Conservation (phyloP, 1,284 basidiomycete genomes). For the Clitocybe nebularis region DNA sequence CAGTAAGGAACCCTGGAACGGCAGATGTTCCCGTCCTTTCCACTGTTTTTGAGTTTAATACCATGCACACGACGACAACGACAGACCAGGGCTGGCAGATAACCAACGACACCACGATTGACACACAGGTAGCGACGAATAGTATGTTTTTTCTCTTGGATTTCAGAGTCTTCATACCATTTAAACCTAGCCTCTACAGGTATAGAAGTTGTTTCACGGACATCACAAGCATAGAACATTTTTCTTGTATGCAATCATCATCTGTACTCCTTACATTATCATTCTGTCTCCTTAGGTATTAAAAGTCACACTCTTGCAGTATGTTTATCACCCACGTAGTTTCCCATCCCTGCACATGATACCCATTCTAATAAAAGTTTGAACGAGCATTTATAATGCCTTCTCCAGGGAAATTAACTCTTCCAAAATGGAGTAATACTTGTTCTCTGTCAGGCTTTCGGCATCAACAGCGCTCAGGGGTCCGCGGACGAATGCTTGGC, state of each 20-base stretch:
- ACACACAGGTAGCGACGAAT: neutral
- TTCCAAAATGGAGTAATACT: conserved; percentile 35
- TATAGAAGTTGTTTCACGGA: conserved; percentile 1
- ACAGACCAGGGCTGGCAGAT: neutral
- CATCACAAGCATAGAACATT: neutral
- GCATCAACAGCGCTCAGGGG: conserved; percentile 45
- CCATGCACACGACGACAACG: conserved; percentile 6
- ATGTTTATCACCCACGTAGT: too few relatives aligned
- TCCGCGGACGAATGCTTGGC: conserved; percentile 51
- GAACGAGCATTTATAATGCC: conserved; percentile 32
- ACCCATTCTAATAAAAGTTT: too few relatives aligned
- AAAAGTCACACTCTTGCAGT: neutral
- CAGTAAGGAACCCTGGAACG: neutral
- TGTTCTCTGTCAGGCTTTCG: conserved; percentile 27
- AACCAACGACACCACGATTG: neutral
- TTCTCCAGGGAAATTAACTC: conserved; percentile 66
- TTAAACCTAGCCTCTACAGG: neutral
- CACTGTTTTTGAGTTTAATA: conserved; percentile 17
- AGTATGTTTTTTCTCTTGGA: neutral
- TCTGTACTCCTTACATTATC: neutral
- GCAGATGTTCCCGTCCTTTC: conserved; percentile 15
- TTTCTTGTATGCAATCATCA: neutral
- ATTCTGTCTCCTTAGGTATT: neutral
- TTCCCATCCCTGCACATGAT: too few relatives aligned
- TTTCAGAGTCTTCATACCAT: neutral